Evolutionary conservation across 192 early-diverging fungal genomes (phyloP).

Genomic region (Gryganskiella cystojenkinii): DNA sequence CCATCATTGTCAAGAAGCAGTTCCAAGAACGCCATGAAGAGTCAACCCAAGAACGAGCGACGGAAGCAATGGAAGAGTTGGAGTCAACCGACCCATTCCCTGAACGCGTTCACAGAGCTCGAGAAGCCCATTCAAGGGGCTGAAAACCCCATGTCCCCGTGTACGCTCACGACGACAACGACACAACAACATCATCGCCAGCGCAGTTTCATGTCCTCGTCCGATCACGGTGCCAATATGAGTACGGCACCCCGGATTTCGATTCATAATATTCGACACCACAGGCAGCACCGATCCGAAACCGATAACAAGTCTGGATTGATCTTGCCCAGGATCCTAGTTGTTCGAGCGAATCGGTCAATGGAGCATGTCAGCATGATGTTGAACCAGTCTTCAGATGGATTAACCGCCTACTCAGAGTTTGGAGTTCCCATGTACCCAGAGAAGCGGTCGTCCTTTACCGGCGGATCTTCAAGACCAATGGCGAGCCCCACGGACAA

Average conservation of each 20-base stretch:
- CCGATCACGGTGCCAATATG: constrained; percentile 8
- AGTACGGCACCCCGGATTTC: background rate
- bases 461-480: constrained; percentile 13
- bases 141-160: constrained; percentile 19
- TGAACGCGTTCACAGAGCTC: constrained; percentile 19
- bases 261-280: constrained; percentile 1
- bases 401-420: background rate
- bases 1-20: background rate
- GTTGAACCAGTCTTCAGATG: constrained; percentile 1
- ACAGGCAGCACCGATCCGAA: constrained; percentile 6
- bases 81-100: constrained; percentile 43
- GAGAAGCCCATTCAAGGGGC: constrained; percentile 11
- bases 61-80: constrained; percentile 61
- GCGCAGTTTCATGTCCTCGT: constrained; percentile 10
- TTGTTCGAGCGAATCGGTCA: constrained; percentile 17
- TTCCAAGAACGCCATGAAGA: background rate
- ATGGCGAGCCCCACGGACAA: constrained; percentile 19
- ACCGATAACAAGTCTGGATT: constrained; percentile 9
- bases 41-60: constrained; percentile 25
- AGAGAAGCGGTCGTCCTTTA: constrained; percentile 16
- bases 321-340: constrained; percentile 14
- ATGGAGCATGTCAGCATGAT: constrained; percentile 28
- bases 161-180: background rate
- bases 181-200: constrained; percentile 12
- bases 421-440: constrained; percentile 35